These are phyloP conservation scores for Colletotrichum horii DNA, from an alignment of 2,329 filamentous ascomycete genomes.

Conservation along the genomic window DNA sequence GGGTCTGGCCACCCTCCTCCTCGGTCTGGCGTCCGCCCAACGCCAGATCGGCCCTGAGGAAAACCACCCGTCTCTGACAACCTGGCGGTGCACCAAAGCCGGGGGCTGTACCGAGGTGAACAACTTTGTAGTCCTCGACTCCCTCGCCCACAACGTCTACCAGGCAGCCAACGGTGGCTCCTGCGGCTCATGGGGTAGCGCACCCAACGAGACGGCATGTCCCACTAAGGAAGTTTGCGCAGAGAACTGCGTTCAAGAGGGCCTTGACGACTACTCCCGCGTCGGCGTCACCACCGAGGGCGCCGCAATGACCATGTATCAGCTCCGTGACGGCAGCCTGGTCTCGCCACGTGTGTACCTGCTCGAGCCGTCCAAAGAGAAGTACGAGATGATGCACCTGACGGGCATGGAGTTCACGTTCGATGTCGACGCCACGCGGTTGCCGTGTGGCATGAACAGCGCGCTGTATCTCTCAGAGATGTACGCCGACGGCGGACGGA, in stretches of 20 bases:
- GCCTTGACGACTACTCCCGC: constrained; percentile 50
- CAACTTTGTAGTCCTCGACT: constrained; percentile 56
- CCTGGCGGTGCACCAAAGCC: constrained; percentile 55
- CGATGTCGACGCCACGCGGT: constrained; percentile 67
- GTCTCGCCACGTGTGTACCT: constrained; percentile 60
- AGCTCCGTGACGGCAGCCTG: constrained; percentile 25
- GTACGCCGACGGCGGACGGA: constrained; percentile 64
- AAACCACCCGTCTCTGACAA: constrained; percentile 55
- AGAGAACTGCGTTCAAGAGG: constrained; percentile 59
- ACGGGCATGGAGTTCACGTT: constrained; percentile 68
- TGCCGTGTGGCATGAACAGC: constrained; percentile 72
- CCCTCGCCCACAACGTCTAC: constrained; percentile 50
- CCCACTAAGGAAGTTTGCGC: constrained; percentile 55
- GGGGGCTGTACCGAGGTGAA: constrained; percentile 52
- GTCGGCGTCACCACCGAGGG: constrained; percentile 38
- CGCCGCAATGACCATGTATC: constrained; percentile 32
- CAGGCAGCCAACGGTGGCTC: constrained; percentile 36
- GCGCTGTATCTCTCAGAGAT: constrained; percentile 65
- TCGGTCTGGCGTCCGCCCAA: constrained; percentile 38
- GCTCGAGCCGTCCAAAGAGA: constrained; percentile 55
- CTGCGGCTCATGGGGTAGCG: constrained; percentile 37
- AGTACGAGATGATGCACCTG: constrained; percentile 66
- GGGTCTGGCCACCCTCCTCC: constrained; percentile 24
- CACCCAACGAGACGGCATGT: constrained; percentile 48
- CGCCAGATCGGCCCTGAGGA: constrained; percentile 46